A percentile compares a stretch with the other conserved stretches of the same genome.
Conservation (phyloP, 192 early-diverging fungal genomes). For the Entomortierella beljakovae region DNA sequence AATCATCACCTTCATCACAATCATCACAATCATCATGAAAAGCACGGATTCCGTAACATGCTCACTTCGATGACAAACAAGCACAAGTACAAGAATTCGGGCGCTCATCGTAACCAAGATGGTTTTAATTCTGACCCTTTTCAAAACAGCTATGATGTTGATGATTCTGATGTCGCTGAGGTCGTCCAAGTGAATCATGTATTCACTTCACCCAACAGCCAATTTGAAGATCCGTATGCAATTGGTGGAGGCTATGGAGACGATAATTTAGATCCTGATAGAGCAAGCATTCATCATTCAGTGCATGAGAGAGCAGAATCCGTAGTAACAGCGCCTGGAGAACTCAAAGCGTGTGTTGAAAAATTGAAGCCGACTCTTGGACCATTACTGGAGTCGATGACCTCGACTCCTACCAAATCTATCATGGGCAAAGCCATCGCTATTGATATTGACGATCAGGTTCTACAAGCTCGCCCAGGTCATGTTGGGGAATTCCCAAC, state of each 20-base stretch:
- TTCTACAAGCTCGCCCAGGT: conserved; percentile 31
- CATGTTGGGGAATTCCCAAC: conserved; percentile 37
- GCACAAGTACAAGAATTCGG: conserved; percentile 5
- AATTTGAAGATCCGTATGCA: neutral
- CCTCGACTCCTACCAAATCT: neutral
- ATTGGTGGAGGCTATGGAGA: neutral
- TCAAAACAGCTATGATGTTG: neutral
- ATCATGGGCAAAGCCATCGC: conserved; percentile 15
- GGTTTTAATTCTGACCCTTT: neutral
- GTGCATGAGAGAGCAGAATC: neutral
- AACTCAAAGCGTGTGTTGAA: too few species aligned
- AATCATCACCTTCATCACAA: neutral
- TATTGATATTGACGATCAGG: conserved; percentile 8
- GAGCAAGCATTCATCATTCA: neutral
- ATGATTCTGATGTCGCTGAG: neutral
- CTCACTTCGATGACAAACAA: conserved; percentile 21
- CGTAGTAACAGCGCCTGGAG: too few species aligned
- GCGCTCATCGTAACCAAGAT: neutral
- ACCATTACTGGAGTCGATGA: neutral
- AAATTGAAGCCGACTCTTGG: neutral
- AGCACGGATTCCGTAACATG: conserved; percentile 19
- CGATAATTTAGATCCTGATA: too few species aligned
- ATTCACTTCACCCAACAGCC: neutral
- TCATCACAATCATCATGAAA: neutral
- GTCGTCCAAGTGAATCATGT: neutral